These are phyloP conservation scores for Cladosporium sphaerospermum DNA, from an alignment of 2,329 filamentous ascomycete species.

Conservation along the genomic window DNA sequence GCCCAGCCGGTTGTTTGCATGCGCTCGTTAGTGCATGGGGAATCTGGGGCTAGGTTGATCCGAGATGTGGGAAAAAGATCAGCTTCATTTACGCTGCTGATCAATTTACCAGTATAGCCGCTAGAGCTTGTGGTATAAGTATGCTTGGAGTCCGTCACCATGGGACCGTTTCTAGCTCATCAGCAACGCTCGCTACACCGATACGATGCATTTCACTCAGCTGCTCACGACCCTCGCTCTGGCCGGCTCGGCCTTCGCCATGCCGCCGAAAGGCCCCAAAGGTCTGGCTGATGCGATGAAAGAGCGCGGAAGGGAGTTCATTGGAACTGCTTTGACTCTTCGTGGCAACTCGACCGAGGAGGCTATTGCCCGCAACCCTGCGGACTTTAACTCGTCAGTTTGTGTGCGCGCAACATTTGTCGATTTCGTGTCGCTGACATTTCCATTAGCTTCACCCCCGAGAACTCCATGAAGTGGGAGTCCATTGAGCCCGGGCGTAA, in stretches of 20 bases:
- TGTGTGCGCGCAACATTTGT: constrained; percentile 11
- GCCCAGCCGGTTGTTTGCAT: constrained; percentile 10
- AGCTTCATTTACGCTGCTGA: background rate
- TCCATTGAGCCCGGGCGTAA: constrained; percentile 31
- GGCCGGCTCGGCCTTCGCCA: constrained; percentile 5
- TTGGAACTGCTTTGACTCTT: constrained; percentile 33
- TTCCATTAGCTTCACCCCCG: constrained; percentile 29
- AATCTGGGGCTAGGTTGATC: constrained; percentile 6
- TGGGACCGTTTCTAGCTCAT: background rate
- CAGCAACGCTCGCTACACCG: background rate
- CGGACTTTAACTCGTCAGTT: constrained; percentile 15
- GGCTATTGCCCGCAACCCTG: constrained; percentile 20
- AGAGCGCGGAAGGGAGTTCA: constrained; percentile 26
- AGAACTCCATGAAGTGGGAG: constrained; percentile 37
- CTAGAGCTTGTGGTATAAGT: background rate
- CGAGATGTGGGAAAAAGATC: constrained; percentile 6
- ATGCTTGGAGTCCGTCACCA: background rate
- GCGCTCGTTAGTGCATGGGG: constrained; percentile 1
- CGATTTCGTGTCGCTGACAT: constrained; percentile 11
- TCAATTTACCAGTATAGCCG: constrained; percentile 11
- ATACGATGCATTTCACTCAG: constrained; percentile 10
- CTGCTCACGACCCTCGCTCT: constrained; percentile 3
- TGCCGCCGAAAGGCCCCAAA: background rate
- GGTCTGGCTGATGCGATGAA: constrained; percentile 16
- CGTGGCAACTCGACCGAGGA: constrained; percentile 23